Evolutionary conservation across 108 stramenopile species (phyloP).

Genomic region (Discostella stelligeroides): DNA sequence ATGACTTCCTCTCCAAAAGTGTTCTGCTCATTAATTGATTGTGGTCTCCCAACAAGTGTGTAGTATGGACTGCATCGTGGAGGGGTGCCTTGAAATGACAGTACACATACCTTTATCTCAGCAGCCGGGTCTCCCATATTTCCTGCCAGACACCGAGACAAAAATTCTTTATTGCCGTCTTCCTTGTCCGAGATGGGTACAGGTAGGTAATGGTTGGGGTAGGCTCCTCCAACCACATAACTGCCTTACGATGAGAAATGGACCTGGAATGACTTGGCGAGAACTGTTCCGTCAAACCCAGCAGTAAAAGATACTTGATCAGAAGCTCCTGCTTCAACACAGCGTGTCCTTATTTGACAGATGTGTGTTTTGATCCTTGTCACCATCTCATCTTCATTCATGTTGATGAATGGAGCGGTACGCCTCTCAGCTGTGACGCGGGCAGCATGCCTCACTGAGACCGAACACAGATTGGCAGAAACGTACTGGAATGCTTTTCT

Average conservation of each 20-base stretch:
- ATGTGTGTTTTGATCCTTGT: background rate
- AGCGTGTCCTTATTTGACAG: background rate
- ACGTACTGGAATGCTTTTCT: conserved; percentile 1
- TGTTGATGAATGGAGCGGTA: background rate
- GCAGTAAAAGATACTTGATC: background rate
- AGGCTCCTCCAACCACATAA: conserved; percentile 3
- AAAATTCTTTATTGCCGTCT: background rate
- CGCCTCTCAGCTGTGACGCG: background rate
- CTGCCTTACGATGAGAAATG: too few relatives aligned
- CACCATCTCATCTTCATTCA: background rate
- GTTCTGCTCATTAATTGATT: conserved; percentile 13
- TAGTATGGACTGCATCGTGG: conserved; percentile 10
- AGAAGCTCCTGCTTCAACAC: background rate
- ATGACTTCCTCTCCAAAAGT: conserved; percentile 6
- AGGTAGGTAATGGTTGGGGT: background rate
- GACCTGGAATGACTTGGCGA: background rate
- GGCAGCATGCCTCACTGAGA: background rate
- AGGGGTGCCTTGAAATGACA: background rate
- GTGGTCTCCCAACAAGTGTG: conserved; percentile 4
- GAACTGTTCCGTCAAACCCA: conserved; percentile 8
- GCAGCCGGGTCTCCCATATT: background rate
- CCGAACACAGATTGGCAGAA: background rate
- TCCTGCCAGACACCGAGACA: background rate
- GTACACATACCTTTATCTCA: background rate
- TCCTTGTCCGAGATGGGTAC: background rate